These are phyloP conservation scores for Beauveria bassiana DNA, from an alignment of 2,329 filamentous ascomycete species.

Conservation along the genomic window DNA sequence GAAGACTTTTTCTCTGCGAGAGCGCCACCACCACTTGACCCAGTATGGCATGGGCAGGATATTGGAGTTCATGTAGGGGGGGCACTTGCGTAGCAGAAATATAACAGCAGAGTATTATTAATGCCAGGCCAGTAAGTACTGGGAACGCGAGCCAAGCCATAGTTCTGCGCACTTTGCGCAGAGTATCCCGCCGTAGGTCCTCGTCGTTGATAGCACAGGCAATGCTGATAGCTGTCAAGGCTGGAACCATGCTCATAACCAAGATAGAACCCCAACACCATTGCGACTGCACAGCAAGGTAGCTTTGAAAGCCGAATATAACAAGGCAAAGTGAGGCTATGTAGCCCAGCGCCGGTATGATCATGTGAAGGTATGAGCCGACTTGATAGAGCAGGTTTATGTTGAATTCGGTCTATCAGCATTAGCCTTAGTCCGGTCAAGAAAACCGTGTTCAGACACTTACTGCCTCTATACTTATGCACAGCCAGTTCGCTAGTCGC, in stretches of 20 bases:
- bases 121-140: background rate
- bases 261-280: background rate
- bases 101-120: background rate
- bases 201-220: background rate
- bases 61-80: background rate
- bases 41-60: background rate
- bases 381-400: background rate
- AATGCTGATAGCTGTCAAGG: background rate
- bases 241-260: background rate
- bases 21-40: background rate
- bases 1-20: background rate
- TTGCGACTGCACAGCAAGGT: background rate
- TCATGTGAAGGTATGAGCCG: background rate
- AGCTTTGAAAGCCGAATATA: background rate
- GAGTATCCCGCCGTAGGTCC: background rate
- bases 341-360: background rate
- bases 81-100: background rate
- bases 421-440: background rate
- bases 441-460: background rate
- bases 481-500: background rate
- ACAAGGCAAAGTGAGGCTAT: background rate
- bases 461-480: background rate
- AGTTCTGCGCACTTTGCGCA: background rate
- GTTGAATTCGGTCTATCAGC: background rate
- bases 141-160: background rate